Base-by-base conservation (phyloP, 1,139 yeast genomes). In the Blastobotrys apis region DNA sequence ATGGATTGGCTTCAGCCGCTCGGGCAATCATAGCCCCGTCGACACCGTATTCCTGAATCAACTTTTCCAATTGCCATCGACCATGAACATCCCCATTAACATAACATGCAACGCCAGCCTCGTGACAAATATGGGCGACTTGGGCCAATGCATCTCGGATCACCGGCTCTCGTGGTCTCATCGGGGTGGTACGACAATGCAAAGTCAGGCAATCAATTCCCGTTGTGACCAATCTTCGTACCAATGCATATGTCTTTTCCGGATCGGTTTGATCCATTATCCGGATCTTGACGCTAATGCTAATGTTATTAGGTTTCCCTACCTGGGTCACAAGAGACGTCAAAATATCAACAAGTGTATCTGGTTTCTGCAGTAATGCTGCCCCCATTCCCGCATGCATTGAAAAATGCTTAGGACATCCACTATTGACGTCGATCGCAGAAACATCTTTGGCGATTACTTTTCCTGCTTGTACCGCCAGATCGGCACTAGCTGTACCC, bases 301-400 rank as follows among this genome's bases (percentile, higher is more conserved):
- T 86, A 54, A 87, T 86, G 19, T 72, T 66, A 56, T 77, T 65
- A 3, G 94, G 94, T 47, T 66, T 71, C 4, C 98, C 98, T 1
- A 92, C 92, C 52, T 87, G 73, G 20, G 73, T 72, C 1, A 92
- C 97, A 44, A 92, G 68, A 12, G 75, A 74, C 2, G 66, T 64
- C 47, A 92, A 67, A 29, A 92, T 92, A 16, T 74, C 72, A 54
- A 81, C 84, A 26, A 92, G 70, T 38, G 76, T 66, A 38, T 85
- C 95, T 0, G 97, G 97, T 0, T 90, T 86, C 37, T 75, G 70
- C 48, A 92, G 70, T 39, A 92, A 69, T 0, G 95, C 97, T 2
- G 97, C 96, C 4, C 98, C 98, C 97, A 92, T 92, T 1, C 98
- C 98, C 0, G 94, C 75, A 63, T 88, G 97, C 2, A 87, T 74